A percentile compares a stretch with the other conserved stretches of the same genome.
These are phyloP conservation scores for Globisporangium okanoganense DNA, from an alignment of 352 stramenopile species.

Conservation along the genomic window DNA sequence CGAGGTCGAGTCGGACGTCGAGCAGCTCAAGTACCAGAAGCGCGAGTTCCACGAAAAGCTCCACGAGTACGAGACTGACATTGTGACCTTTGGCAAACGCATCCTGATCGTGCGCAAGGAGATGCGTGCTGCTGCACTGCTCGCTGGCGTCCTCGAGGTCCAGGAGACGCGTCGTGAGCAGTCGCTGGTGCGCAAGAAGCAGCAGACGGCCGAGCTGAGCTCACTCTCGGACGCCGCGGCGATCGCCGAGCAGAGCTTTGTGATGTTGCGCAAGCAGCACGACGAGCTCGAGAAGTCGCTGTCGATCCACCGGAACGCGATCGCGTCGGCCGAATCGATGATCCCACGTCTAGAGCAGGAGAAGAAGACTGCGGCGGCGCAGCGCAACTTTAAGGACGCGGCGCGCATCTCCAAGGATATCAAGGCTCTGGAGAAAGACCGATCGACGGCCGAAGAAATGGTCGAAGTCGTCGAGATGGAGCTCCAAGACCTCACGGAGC, in stretches of 20 bases:
- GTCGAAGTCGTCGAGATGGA: slow-evolving; percentile 83
- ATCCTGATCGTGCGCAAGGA: slow-evolving; percentile 63
- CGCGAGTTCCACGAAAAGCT: slow-evolving; percentile 51
- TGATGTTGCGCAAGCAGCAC: slow-evolving; percentile 67
- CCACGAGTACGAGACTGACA: slow-evolving; percentile 41
- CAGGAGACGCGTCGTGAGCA: slow-evolving; percentile 70
- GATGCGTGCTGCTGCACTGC: slow-evolving; percentile 56
- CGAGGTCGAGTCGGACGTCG: slow-evolving; percentile 66
- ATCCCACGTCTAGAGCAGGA: slow-evolving; percentile 76
- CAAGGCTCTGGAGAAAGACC: slow-evolving; percentile 84
- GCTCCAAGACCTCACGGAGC: slow-evolving; percentile 70
- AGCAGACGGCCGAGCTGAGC: slow-evolving; percentile 65
- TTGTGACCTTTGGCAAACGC: slow-evolving; percentile 54
- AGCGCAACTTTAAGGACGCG: slow-evolving; percentile 87
- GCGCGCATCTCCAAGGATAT: slow-evolving; percentile 85
- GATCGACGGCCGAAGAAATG: slow-evolving; percentile 72
- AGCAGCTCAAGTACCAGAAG: slow-evolving; percentile 56
- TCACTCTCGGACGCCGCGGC: slow-evolving; percentile 63
- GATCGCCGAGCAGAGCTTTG: slow-evolving; percentile 72
- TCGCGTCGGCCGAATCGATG: slow-evolving; percentile 74
- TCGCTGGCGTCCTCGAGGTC: slow-evolving; percentile 64
- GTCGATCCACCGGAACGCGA: slow-evolving; percentile 70
- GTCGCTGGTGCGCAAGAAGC: slow-evolving; percentile 64
- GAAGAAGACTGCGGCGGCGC: slow-evolving; percentile 69
- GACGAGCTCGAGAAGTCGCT: slow-evolving; percentile 77